Evolutionary conservation across 257 asterid species (phyloP), one percentile per base, ranked within the genome.

Genomic region (Parsonsia alboflavescens): DNA sequence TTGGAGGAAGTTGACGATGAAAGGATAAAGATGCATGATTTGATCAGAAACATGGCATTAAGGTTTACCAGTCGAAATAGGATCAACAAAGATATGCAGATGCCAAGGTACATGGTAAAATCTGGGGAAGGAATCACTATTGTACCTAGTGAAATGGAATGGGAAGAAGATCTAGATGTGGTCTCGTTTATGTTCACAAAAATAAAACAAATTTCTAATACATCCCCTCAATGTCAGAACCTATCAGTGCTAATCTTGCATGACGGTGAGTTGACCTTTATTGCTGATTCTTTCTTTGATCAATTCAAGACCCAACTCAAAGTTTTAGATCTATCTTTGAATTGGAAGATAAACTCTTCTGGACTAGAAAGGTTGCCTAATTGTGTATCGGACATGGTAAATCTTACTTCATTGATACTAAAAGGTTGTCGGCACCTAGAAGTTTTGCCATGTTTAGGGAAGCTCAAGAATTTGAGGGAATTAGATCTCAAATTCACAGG

Each of bases 1-100:
- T 33, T 80, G 66, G 86, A 80, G 54, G 74, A 74, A 68, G 57
- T 24, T 17, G 75, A 48, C 17, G 54, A 39, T 22, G 67, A 67
- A 15, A 41, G n/a, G 42, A 79, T 80, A 42, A 80, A 74, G 76
- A 75, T 83, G 82, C 86, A 83, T 45, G 80, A 75, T 63, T 72
- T 80, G 82, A 75, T 83, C 72, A 77, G 84, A 75, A 82, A 80
- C 13, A 71, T 80, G 82, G 84, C 82, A 16, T 4, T 80, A 16
- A 53, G 67, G 69, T 54, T 80, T 22, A 69, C 80, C 3, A 21
- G 52, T 12, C 64, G 67, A 30, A 75, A 75, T 44, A 44, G 10
- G 7, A 44, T 9, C 48, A 44, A 44, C 48, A 44, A 9, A 6
- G 48, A 44, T 9, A 44, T 44, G 48, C 10, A 9, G 48, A 44